Base-by-base conservation (phyloP, 176 grass and related monocot species). In the Raddia guianensis region DNA sequence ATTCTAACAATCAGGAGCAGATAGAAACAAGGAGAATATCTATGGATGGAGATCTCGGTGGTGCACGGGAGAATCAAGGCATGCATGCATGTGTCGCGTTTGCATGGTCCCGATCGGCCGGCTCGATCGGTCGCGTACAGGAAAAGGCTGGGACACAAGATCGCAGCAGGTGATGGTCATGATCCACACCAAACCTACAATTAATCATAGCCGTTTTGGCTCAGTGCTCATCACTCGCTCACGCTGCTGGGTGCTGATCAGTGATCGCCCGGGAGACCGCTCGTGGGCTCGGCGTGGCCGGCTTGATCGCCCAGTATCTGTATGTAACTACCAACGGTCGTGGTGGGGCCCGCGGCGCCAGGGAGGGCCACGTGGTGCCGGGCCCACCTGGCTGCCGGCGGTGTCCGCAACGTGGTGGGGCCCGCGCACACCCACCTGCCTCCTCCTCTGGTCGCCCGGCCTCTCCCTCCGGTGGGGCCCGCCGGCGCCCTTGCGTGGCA, bases 261-360 rank as follows among this genome's bases (percentile, higher is more conserved):
- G 27, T 27, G 27, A 27, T 27, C 27, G 27, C 27, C 27, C 27
- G 27, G 27, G 27, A 27, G 42, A 57, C 33, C 6, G 12, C 6
- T 11, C n/a, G 49, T 32, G 2, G 67, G 11, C 18, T 61, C 58
- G 57, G 5, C 32, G 7, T 48, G 46, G 9, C 20, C 27, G 27
- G 21, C 5, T 13, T 3, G 60, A 54, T 18, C 7, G 57, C 40
- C 20, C 48, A 66, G 27, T 27, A 27, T 27, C 27, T 27, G 27
- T 27, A 27, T 27, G 80, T 84, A 88, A 84, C 86, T 88, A 88
- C 86, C 86, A 88, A 88, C 86, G 86, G 86, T 80, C 81, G 76
- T 80, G 81, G 69, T 53, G 62, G 55, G 86, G 48, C 15, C 66
- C 57, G 2, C 7, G 9, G 61, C 40, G 9, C 11, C 58, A 52